A percentile compares a stretch with the other conserved stretches of the same genome.
These are phyloP conservation scores for Jimgerdemannia flammicorona DNA, from an alignment of 192 early-diverging fungal species.

Conservation along the genomic window DNA sequence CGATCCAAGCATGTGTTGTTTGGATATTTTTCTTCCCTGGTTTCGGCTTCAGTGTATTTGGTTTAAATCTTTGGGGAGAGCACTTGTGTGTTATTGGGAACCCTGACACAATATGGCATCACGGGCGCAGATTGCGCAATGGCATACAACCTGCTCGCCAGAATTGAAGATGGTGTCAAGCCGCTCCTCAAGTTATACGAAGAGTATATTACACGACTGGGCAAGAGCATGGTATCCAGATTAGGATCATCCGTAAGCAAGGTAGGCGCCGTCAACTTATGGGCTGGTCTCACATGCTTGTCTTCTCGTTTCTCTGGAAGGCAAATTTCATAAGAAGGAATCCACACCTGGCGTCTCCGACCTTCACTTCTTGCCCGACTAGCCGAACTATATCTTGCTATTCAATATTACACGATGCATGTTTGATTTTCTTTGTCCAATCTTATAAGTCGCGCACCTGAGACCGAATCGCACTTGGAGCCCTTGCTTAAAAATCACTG, in stretches of 20 bases:
- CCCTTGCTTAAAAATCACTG: neutral
- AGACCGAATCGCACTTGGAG: neutral
- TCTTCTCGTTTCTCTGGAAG: too few species aligned
- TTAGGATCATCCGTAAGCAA: slow-evolving; percentile 43
- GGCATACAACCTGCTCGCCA: slow-evolving; percentile 60
- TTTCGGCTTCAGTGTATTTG: neutral
- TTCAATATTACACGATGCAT: too few species aligned
- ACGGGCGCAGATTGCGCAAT: slow-evolving; percentile 53
- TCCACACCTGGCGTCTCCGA: too few species aligned
- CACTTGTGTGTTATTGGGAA: too few species aligned
- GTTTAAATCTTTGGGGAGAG: too few species aligned
- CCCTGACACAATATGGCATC: too few species aligned
- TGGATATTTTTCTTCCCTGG: neutral
- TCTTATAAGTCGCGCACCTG: too few species aligned
- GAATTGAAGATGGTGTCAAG: slow-evolving; percentile 60
- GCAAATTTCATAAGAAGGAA: too few species aligned
- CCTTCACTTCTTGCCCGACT: too few species aligned
- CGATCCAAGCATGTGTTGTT: neutral
- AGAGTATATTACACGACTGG: slow-evolving; percentile 54
- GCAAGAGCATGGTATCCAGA: slow-evolving; percentile 48
- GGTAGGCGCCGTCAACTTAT: slow-evolving; percentile 21
- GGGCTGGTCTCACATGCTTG: neutral
- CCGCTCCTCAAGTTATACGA: slow-evolving; percentile 62
- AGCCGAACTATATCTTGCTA: too few species aligned
- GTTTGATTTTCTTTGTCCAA: too few species aligned